Evolutionary conservation across 768 basidiomycete genomes (phyloP).

Genomic region (Suillus occidentalis): DNA sequence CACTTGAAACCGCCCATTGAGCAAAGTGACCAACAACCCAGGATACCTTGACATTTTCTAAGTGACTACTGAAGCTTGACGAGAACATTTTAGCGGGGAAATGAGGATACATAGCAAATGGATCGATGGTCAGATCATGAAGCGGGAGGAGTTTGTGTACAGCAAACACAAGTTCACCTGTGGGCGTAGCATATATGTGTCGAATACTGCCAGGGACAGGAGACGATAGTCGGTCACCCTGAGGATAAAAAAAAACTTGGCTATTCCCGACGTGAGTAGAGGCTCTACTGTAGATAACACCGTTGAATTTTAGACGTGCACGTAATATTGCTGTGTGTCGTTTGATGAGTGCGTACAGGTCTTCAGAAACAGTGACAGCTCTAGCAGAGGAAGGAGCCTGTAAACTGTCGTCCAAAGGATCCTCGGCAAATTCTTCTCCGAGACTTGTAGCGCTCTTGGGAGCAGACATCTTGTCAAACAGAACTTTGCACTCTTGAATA

Average conservation of each 20-base stretch:
- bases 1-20: not conserved
- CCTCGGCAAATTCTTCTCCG: not conserved
- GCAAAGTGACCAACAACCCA: slow-evolving; percentile 4
- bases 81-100: not conserved
- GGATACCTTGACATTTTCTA: slow-evolving; percentile 6
- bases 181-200: slow-evolving; percentile 3
- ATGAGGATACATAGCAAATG: slow-evolving; percentile 5
- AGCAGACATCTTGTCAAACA: slow-evolving; percentile 8
- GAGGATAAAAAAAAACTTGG: not conserved
- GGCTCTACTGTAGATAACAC: slow-evolving; percentile 1
- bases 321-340: not conserved
- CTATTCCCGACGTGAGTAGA: not conserved
- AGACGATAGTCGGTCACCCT: not conserved
- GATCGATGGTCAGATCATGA: not conserved
- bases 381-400: not conserved
- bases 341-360: not conserved
- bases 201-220: slow-evolving; percentile 5
- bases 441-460: not conserved
- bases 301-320: not conserved
- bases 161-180: slow-evolving; percentile 8
- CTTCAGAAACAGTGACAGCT: not conserved
- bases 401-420: not conserved
- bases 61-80: not conserved
- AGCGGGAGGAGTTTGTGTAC: slow-evolving; percentile 4
- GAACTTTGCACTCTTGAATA: slow-evolving; percentile 10